Evolutionary conservation across 495 filamentous ascomycete species (phyloP).

Genomic region (Aspergillus avenaceus): DNA sequence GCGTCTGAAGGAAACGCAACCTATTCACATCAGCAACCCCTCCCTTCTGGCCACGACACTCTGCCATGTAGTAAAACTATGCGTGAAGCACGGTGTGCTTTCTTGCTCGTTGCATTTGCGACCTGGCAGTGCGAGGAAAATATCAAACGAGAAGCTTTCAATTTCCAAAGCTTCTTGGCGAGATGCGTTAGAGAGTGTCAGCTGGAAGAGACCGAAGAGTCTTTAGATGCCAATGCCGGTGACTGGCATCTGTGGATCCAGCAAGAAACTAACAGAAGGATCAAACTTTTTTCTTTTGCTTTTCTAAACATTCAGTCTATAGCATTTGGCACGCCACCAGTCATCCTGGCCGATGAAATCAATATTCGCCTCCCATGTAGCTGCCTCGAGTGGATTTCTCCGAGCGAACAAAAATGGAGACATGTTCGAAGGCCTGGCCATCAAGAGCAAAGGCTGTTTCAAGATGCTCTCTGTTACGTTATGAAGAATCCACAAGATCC

Average conservation of each 20-base stretch:
- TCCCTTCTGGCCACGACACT: neutral
- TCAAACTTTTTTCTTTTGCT: constrained; percentile 35
- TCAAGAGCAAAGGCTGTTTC: constrained; percentile 14
- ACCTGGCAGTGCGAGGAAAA: constrained; percentile 14
- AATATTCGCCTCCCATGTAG: too few species aligned
- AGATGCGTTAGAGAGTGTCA: constrained; percentile 9
- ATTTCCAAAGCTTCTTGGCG: constrained; percentile 14
- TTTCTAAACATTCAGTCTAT: too few species aligned
- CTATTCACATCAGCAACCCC: too few species aligned
- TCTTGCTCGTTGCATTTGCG: constrained; percentile 15
- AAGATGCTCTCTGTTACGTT: constrained; percentile 12
- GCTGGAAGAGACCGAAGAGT: constrained; percentile 6
- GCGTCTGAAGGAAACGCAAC: neutral
- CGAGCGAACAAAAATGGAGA: constrained; percentile 6
- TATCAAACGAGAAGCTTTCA: constrained; percentile 12
- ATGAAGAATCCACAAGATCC: neutral
- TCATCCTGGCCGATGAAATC: too few species aligned
- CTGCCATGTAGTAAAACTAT: neutral
- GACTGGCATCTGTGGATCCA: constrained; percentile 19
- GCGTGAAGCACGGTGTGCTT: constrained; percentile 4
- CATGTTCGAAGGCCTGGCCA: neutral
- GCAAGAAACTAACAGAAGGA: constrained; percentile 26
- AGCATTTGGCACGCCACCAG: too few species aligned
- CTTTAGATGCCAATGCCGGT: neutral
- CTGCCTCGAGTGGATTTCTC: constrained; percentile 19